Conservation (phyloP, 1,284 basidiomycete species). For the Athelia psychrophila region DNA sequence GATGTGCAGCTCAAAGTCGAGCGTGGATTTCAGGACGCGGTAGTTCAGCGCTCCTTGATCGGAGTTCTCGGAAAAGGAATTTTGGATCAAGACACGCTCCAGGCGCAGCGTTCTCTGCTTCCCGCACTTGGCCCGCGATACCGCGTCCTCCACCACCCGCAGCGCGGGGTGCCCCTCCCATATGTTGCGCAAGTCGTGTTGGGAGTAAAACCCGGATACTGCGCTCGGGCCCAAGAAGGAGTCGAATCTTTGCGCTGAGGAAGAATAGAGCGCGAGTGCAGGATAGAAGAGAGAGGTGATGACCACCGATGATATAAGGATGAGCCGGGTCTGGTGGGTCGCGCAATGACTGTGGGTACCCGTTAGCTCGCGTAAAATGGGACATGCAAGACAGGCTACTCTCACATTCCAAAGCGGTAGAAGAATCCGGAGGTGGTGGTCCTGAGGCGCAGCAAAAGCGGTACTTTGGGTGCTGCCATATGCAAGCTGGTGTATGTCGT, state of each 20-base stretch:
- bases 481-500: conserved; percentile 2
- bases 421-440: conserved; percentile 52
- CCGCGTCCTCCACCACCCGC: conserved; percentile 65
- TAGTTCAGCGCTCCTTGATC: conserved; percentile 58
- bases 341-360: conserved; percentile 65
- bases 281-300: conserved; percentile 97
- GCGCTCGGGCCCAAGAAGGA: conserved; percentile 54
- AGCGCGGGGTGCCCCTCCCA: conserved; percentile 65
- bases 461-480: conserved; percentile 26
- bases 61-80: conserved; percentile 36
- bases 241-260: conserved; percentile 62
- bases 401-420: conserved; percentile 74
- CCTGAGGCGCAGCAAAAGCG: conserved; percentile 14
- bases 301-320: conserved; percentile 90
- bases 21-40: conserved; percentile 57
- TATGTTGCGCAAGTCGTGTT: conserved; percentile 63
- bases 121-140: conserved; percentile 71
- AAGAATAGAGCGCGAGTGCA: conserved; percentile 82
- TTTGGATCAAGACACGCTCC: conserved; percentile 72
- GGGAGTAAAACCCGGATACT: conserved; percentile 46
- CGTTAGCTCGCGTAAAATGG: conserved; percentile 8
- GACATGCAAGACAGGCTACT: conserved; percentile 15
- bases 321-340: conserved; percentile 89
- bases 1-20: conserved; percentile 61
- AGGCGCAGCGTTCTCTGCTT: conserved; percentile 72